Evolutionary conservation across 768 basidiomycete species (phyloP), one percentile per base, ranked within the genome.

Genomic region (Rhizopogon vinicolor): DNA sequence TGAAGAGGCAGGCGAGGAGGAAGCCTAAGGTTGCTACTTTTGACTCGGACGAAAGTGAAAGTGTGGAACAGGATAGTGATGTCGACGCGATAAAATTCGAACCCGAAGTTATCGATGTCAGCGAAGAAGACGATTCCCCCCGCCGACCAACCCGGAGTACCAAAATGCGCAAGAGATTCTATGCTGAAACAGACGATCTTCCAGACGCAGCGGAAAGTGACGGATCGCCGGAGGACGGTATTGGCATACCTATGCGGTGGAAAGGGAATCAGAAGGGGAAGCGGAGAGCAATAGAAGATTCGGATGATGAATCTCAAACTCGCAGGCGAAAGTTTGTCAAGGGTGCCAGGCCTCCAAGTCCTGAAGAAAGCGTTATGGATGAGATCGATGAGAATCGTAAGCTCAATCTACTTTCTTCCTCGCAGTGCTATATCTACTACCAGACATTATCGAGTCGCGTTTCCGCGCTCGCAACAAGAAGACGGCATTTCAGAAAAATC

Each of bases 361-460:
- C 73, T 5, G 74, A 75, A 18, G 78, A 75, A 19, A 73, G 79
- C 29, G 60, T 75, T 18, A 59, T 78, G 40, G 75, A 73, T 16
- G 75, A 83, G 60, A 73, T 86, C 7, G 80, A 87, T 44, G 74
- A 79, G 73, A 74, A 83, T 58, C 76, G 88, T 86, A 62, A 64
- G 79, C 68, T 51, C 53, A 51, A 7, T 45, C 52, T 45, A 33
- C 37, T 43, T 46, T 49, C 39, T 56, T 50, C 35, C 25, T 18
- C 51, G 28, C 6, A 7, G 45, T n/a, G 43, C 48, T 39, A 56
- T 42, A 51, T 44, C 37, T 9, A 19, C 53, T 19, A 35, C 7
- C 57, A 91, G 86, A 74, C 51, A 86, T 92, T 29, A 70, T 93
- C 41, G 75, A 84, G 25, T 72, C 71, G 7, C 84, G 90, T 43